Evolutionary conservation across 495 filamentous ascomycete genomes (phyloP).

Genomic region (Neurospora intermedia): DNA sequence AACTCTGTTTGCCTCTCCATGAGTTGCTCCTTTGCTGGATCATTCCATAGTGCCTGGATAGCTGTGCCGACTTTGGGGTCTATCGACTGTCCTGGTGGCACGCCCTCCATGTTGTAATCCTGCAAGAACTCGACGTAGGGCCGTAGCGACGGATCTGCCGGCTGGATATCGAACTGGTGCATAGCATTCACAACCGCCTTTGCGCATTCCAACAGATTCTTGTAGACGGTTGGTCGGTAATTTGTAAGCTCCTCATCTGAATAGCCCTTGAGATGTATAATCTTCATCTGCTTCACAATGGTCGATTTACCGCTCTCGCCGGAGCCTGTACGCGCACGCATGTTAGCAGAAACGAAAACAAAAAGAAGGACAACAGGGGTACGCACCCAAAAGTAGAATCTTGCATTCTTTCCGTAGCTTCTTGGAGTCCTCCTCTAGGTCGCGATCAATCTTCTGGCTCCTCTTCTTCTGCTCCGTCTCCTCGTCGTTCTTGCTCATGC

Average conservation of each 20-base stretch:
- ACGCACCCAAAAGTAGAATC: conserved; percentile 83
- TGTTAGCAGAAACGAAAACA: conserved; percentile 5
- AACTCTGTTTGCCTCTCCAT: conserved; percentile 96
- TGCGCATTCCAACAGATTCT: conserved; percentile 93
- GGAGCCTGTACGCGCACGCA: conserved; percentile 51
- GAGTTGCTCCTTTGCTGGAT: conserved; percentile 69
- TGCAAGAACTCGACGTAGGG: conserved; percentile 69
- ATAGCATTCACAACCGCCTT: conserved; percentile 84
- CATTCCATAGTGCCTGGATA: conserved; percentile 79
- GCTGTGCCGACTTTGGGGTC: conserved; percentile 72
- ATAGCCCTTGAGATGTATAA: conserved; percentile 97
- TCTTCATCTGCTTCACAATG: conserved; percentile 99
- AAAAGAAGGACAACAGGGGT: conserved; percentile 3
- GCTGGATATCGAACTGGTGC: conserved; percentile 75
- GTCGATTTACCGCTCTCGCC: conserved; percentile 98
- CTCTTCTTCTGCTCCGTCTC: conserved; percentile 85
- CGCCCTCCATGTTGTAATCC: conserved; percentile 79
- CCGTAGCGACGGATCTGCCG: conserved; percentile 54
- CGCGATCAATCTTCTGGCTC: conserved; percentile 87
- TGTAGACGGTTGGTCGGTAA: conserved; percentile 93
- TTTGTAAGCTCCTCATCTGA: conserved; percentile 80
- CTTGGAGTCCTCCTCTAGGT: conserved; percentile 84
- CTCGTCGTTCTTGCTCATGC: conserved; percentile 72
- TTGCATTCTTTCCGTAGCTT: conserved; percentile 94
- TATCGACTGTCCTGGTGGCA: conserved; percentile 68